Evolutionary conservation across 176 grass and related monocot species (phyloP), one percentile per base, ranked within the genome.

Genomic region (Stipa capillata): DNA sequence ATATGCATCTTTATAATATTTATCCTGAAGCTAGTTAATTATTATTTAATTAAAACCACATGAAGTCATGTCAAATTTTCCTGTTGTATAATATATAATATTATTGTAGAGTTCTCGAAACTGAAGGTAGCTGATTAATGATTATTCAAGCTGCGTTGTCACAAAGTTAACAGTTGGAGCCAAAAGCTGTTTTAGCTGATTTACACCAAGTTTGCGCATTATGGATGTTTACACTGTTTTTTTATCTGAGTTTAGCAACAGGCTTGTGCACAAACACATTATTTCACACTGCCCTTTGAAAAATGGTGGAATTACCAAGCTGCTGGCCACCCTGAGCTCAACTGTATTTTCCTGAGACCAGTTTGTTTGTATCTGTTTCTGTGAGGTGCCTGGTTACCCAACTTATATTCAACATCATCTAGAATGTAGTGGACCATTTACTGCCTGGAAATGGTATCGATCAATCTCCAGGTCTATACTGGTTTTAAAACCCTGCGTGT

Each of bases 1-100:
- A 81, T 77, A 65, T n/a, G 4, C 72, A 47, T 64, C 80, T n/a
- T 73, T 64, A 40, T 59, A 54, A 74, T 24, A 64, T 87, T 65
- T 90, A 5, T 50, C n/a, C 68, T 80, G 52, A 47, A 48, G n/a
- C n/a, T n/a, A n/a, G n/a, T n/a, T n/a, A n/a, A n/a, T n/a, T n/a
- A 45, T 76, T 73, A 6, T 36, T 45, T 43, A 63, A 23, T 37
- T 33, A 54, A 49, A 44, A 10, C 14, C 15, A 8, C 47, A 64
- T 85, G 44, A 78, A 67, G 7, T 9, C 18, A 32, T 82, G 12
- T 63, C 35, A 80, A n/a, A n/a, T n/a, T n/a, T n/a, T n/a, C n/a
- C n/a, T n/a, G n/a, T n/a, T n/a, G n/a, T n/a, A n/a, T n/a, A n/a
- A n/a, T n/a, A n/a, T n/a, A n/a, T n/a, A n/a, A n/a, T n/a, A n/a